A percentile compares a stretch with the other conserved stretches of the same genome.
Evolutionary conservation across 495 filamentous ascomycete species (phyloP).

Genomic region (Amphirosellinia nigrospora): DNA sequence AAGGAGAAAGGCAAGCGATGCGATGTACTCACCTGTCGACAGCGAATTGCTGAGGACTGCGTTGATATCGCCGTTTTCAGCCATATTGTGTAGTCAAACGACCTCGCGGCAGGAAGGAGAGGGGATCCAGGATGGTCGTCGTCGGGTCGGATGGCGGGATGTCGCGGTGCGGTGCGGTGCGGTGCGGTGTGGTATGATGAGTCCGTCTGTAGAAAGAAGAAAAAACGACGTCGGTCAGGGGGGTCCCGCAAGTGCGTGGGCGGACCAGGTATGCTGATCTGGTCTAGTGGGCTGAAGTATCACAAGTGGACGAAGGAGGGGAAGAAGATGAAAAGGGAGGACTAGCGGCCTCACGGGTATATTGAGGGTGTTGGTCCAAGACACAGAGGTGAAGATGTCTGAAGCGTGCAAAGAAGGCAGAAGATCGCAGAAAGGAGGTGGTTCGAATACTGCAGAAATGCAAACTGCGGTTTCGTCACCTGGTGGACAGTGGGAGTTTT

Average conservation of each 20-base stretch:
- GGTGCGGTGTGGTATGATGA: slow-evolving; percentile 8
- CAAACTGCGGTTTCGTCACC: slow-evolving; percentile 28
- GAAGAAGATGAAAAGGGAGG: slow-evolving; percentile 29
- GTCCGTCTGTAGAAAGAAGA: slow-evolving; percentile 28
- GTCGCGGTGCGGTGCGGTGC: slow-evolving; percentile 1
- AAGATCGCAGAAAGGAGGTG: slow-evolving; percentile 27
- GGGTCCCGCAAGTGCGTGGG: slow-evolving; percentile 27
- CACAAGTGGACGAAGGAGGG: slow-evolving; percentile 30
- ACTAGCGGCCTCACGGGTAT: slow-evolving; percentile 18
- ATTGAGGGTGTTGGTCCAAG: slow-evolving; percentile 22
- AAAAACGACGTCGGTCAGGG: slow-evolving; percentile 31
- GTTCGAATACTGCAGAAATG: slow-evolving; percentile 36
- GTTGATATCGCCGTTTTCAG: slow-evolving; percentile 59
- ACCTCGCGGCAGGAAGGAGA: slow-evolving; percentile 34
- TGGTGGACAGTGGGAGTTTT: slow-evolving; percentile 31
- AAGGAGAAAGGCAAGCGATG: too few species aligned
- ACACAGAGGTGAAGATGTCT: slow-evolving; percentile 22
- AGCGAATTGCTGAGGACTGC: slow-evolving; percentile 87
- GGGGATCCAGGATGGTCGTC: slow-evolving; percentile 29
- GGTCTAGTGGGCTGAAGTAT: slow-evolving; percentile 6
- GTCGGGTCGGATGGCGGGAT: slow-evolving; percentile 5
- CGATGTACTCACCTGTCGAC: slow-evolving; percentile 73
- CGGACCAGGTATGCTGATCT: slow-evolving; percentile 24
- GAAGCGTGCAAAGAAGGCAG: slow-evolving; percentile 25
- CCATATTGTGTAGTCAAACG: slow-evolving; percentile 45